These are phyloP conservation scores for Pleomassaria siparia DNA, from an alignment of 2,329 filamentous ascomycete species.

Conservation along the genomic window DNA sequence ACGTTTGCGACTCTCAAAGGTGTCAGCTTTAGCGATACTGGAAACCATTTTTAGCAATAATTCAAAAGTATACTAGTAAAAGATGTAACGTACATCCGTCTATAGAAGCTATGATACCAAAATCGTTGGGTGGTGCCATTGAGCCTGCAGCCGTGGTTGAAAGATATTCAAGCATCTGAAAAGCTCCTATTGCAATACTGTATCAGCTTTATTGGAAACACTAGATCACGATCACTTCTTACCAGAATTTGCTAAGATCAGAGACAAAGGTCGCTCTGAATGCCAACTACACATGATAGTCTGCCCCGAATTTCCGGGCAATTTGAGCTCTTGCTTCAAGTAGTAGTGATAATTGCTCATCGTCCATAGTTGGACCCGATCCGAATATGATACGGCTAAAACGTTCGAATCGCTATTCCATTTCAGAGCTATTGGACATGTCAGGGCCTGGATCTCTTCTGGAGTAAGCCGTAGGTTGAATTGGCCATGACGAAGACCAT, in stretches of 20 bases:
- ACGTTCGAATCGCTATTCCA: constrained; percentile 96
- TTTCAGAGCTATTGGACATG: constrained; percentile 64
- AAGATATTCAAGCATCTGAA: constrained; percentile 67
- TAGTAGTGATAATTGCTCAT: constrained; percentile 99
- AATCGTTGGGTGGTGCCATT: constrained; percentile 69
- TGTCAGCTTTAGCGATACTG: constrained; percentile 73
- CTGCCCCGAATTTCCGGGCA: constrained; percentile 20
- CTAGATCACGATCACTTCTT: constrained; percentile 6
- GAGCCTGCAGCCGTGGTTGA: constrained; percentile 71
- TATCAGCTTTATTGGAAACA: not conserved
- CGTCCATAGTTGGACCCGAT: constrained; percentile 89
- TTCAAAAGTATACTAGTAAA: not conserved
- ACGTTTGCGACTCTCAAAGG: constrained; percentile 81
- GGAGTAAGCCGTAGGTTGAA: constrained; percentile 74
- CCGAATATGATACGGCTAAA: constrained; percentile 73
- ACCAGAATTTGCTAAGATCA: constrained; percentile 55
- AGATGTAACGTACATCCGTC: constrained; percentile 64
- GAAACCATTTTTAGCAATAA: constrained; percentile 12
- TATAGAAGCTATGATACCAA: constrained; percentile 78
- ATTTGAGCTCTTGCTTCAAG: constrained; percentile 79
- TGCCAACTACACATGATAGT: constrained; percentile 64
- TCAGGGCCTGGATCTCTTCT: constrained; percentile 58
- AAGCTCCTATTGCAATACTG: constrained; percentile 38
- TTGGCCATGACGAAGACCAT: constrained; percentile 93
- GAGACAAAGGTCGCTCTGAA: constrained; percentile 75